Percentiles rank a stretch among this genome's conserved stretches.
phyloP scores from a whole-genome alignment of 1,284 basidiomycete genomes.

The Amylostereum areolatum region DNA sequence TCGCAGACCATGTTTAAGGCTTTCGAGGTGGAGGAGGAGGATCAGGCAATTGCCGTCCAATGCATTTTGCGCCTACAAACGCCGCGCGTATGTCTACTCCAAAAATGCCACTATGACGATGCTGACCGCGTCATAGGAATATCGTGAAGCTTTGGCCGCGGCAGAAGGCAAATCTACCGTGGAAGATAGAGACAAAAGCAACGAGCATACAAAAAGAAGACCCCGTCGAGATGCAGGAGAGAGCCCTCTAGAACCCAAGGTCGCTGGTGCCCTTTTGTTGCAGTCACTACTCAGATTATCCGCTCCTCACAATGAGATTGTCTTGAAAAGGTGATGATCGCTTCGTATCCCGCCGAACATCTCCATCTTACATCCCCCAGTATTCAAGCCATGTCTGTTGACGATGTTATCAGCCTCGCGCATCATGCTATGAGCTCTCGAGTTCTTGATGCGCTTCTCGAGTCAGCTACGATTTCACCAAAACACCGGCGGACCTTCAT shows the following conservation, averaged over 20 bases:
- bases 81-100: constrained; percentile 21
- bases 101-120: background rate
- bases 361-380: constrained; percentile 28
- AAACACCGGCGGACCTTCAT: constrained; percentile 72
- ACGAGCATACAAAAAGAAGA: constrained; percentile 13
- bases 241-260: constrained; percentile 52
- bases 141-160: constrained; percentile 24
- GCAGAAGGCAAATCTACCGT: constrained; percentile 39
- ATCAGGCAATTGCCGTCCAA: constrained; percentile 35
- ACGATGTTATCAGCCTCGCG: constrained; percentile 61
- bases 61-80: constrained; percentile 45
- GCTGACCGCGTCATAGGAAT: background rate
- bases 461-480: constrained; percentile 58
- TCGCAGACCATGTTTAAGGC: constrained; percentile 53
- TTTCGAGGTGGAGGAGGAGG: constrained; percentile 45
- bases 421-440: constrained; percentile 75
- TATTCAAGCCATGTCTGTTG: constrained; percentile 50
- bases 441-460: constrained; percentile 74
- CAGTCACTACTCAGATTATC: constrained; percentile 74
- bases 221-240: constrained; percentile 13
- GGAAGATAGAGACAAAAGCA: constrained; percentile 10
- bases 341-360: constrained; percentile 1
- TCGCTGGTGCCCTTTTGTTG: constrained; percentile 83
- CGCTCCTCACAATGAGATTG: constrained; percentile 56
- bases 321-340: constrained; percentile 58